Evolutionary conservation across 768 basidiomycete species (phyloP).

Genomic region (Tubosaeta sp.): DNA sequence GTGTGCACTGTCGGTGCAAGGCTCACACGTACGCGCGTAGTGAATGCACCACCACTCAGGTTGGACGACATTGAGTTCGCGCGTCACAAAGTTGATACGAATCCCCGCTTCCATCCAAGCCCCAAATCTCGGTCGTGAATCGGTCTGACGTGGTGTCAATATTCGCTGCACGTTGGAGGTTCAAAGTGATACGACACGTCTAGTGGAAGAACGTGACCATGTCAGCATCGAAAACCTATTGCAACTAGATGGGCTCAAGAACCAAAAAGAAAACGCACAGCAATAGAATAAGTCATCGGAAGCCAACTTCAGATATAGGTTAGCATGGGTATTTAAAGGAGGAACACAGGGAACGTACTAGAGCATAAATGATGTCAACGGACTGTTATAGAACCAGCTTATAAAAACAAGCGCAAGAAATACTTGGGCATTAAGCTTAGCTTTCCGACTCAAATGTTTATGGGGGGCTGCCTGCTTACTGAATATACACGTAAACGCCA

Average conservation of each 20-base stretch:
- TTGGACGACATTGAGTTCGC: neutral
- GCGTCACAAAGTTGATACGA: constrained; percentile 11
- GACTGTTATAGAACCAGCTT: neutral
- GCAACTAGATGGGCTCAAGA: neutral
- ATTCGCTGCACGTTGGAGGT: constrained; percentile 5
- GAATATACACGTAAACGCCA: constrained; percentile 10
- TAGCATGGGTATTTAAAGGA: neutral
- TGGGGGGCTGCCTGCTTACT: constrained; percentile 8
- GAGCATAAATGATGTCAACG: constrained; percentile 6
- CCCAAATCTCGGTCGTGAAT: constrained; percentile 18
- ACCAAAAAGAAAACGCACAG: constrained; percentile 9
- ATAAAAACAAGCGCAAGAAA: constrained; percentile 11
- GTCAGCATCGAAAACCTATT: neutral
- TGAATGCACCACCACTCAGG: neutral
- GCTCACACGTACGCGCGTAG: no score
- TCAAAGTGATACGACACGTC: constrained; percentile 18
- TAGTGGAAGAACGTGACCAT: neutral
- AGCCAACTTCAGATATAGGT: constrained; percentile 13
- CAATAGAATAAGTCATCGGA: constrained; percentile 14
- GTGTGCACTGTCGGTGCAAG: no score
- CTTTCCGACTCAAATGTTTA: neutral
- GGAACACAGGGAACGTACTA: constrained; percentile 6
- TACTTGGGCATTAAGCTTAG: constrained; percentile 4
- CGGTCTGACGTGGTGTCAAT: neutral
- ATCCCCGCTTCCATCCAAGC: constrained; percentile 9